Evolutionary conservation across 176 grass and related monocot genomes (phyloP), one percentile per base, ranked within the genome.

Genomic region (Miscanthus lutarioriparius): DNA sequence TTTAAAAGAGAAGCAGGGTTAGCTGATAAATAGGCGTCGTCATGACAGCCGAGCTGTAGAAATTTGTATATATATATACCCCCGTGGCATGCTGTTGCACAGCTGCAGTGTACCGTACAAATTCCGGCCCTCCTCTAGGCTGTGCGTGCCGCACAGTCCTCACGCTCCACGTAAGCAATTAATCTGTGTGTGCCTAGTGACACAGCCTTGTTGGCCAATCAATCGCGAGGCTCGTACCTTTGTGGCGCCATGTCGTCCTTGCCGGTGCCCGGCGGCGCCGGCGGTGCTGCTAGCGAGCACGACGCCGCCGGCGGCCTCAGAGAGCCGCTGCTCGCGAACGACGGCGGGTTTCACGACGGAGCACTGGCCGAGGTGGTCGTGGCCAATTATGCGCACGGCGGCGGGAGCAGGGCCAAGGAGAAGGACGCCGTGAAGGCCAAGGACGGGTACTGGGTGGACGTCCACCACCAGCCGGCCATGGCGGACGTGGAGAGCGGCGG

Each of bases 401-500:
- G 58, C 70, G 44, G 20, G 10, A 26, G 59, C n/a, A 12, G 59
- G 8, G 10, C 19, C 20, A 14, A 41, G 19, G 67, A 7, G 37
- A 8, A 70, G 37, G 68, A 22, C 22, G 16, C 37, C 38, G 25
- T 39, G 73, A 20, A 78, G 19, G 38, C 51, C 4, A 78, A 82
- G 79, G 64, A 82, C 28, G 61, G 30, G 74, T 78, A 72, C 86
- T 83, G 80, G 86, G 67, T 48, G 33, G 66, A 83, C 16, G 33
- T 88, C 28, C n/a, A 47, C 51, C 51, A 62, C n/a, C 64, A 64
- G n/a, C 8, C 32, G 4, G 45, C 15, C 7, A 2, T 20, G 35
- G 58, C 27, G 2, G 86, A 87, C 39, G 47, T 82, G 39, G 86
- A 82, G 43, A 48, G 32, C 16, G 65, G 80, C 11, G 65, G 80